phyloP scores from a whole-genome alignment of 768 basidiomycete species.

The Pisolithus tinctorius region DNA sequence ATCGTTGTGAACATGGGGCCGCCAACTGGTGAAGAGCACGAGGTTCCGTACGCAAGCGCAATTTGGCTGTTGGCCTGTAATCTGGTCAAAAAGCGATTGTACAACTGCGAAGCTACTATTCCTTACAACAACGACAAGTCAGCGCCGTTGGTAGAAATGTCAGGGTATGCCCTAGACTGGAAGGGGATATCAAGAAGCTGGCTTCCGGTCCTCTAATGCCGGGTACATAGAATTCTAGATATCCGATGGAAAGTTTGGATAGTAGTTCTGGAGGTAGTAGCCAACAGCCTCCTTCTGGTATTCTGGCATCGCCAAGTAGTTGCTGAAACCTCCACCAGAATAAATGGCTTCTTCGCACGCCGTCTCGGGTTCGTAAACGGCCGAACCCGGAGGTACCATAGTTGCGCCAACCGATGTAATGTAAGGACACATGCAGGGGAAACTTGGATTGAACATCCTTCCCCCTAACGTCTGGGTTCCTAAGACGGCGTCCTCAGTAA shows the following conservation, averaged over 20 bases:
- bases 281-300: constrained; percentile 34
- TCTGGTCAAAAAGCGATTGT: neutral
- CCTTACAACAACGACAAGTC: constrained; percentile 19
- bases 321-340: constrained; percentile 33
- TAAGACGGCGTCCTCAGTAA: constrained; percentile 4
- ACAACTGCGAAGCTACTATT: neutral
- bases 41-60: constrained; percentile 30
- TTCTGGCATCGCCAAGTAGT: constrained; percentile 33
- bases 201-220: neutral
- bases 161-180: constrained; percentile 13
- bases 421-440: constrained; percentile 40
- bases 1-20: constrained; percentile 16
- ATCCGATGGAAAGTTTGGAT: constrained; percentile 23
- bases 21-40: constrained; percentile 18
- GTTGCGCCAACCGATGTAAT: constrained; percentile 40
- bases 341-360: constrained; percentile 25
- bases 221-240: constrained; percentile 22
- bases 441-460: constrained; percentile 33
- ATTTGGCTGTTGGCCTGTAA: constrained; percentile 32
- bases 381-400: constrained; percentile 30
- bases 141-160: constrained; percentile 26
- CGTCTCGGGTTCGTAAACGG: constrained; percentile 23
- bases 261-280: constrained; percentile 13
- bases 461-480: constrained; percentile 20
- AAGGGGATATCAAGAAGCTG: too few species aligned